These are phyloP conservation scores for Leishmania gerbilli DNA, from an alignment of 208 protist species.

Conservation along the genomic window DNA sequence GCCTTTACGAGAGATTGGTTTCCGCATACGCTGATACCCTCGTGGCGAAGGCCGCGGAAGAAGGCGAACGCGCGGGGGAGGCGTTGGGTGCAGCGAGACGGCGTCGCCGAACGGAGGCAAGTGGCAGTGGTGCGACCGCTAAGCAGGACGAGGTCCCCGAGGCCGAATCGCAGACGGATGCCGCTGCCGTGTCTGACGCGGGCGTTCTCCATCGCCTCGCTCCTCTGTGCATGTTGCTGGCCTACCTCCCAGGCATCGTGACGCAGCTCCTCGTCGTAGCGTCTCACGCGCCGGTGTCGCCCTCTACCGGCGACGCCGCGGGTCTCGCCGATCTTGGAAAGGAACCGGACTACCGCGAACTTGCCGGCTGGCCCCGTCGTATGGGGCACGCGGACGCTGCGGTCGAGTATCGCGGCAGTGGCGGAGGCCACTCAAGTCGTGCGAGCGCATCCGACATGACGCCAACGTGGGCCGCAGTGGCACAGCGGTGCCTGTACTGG, in stretches of 20 bases:
- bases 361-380: background rate
- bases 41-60: background rate
- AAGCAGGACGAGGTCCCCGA: background rate
- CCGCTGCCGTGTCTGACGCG: background rate
- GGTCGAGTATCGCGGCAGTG: background rate
- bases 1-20: background rate
- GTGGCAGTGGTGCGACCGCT: background rate
- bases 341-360: background rate
- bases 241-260: constrained; percentile 23
- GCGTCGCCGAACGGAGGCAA: background rate
- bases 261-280: constrained; percentile 35
- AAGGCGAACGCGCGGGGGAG: background rate
- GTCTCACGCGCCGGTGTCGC: constrained; percentile 18
- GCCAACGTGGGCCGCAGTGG: constrained; percentile 6
- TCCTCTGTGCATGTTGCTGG: constrained; percentile 30
- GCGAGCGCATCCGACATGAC: background rate
- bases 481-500: constrained; percentile 29
- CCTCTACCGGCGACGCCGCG: constrained; percentile 12
- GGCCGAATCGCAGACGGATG: background rate
- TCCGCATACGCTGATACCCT: background rate
- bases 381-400: background rate
- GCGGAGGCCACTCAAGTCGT: background rate
- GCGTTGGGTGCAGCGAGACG: constrained; percentile 1
- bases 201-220: constrained; percentile 10
- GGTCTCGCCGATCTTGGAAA: background rate